phyloP scores from a whole-genome alignment of 2,329 filamentous ascomycete species.

The Calonectria hawksworthii region DNA sequence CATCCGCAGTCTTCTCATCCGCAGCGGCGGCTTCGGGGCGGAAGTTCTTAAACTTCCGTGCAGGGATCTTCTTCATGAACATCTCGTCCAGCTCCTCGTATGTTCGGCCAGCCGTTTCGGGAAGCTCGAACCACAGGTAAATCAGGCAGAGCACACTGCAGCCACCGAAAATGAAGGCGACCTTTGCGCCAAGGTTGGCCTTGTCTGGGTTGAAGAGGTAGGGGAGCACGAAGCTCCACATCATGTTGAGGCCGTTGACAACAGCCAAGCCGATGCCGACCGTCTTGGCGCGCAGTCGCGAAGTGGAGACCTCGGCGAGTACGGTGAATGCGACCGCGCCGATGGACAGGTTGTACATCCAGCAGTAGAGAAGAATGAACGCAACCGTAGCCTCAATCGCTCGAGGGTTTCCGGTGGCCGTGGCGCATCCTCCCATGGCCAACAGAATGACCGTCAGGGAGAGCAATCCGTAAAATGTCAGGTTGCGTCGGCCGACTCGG shows the following conservation, averaged over 20 bases:
- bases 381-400: conserved; percentile 47
- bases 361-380: conserved; percentile 56
- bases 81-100: conserved; percentile 37
- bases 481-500: conserved; percentile 50
- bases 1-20: background rate
- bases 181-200: conserved; percentile 30
- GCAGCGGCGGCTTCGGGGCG: conserved; percentile 22
- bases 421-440: conserved; percentile 53
- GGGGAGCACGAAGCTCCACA: conserved; percentile 33
- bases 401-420: conserved; percentile 17
- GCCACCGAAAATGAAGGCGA: conserved; percentile 33
- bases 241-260: conserved; percentile 28
- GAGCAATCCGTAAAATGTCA: conserved; percentile 53
- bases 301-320: conserved; percentile 55
- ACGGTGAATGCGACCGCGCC: conserved; percentile 55
- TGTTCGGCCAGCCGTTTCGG: conserved; percentile 34
- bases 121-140: conserved; percentile 33
- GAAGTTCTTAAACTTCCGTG: conserved; percentile 25
- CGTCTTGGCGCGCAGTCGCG: conserved; percentile 56
- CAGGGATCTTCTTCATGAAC: conserved; percentile 30
- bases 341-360: conserved; percentile 56
- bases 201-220: conserved; percentile 35
- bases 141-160: conserved; percentile 22
- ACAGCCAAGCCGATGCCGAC: conserved; percentile 39
- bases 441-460: conserved; percentile 52